Base-by-base conservation (phyloP, 1,284 basidiomycete species). In the Laetiporus sulphureus region DNA sequence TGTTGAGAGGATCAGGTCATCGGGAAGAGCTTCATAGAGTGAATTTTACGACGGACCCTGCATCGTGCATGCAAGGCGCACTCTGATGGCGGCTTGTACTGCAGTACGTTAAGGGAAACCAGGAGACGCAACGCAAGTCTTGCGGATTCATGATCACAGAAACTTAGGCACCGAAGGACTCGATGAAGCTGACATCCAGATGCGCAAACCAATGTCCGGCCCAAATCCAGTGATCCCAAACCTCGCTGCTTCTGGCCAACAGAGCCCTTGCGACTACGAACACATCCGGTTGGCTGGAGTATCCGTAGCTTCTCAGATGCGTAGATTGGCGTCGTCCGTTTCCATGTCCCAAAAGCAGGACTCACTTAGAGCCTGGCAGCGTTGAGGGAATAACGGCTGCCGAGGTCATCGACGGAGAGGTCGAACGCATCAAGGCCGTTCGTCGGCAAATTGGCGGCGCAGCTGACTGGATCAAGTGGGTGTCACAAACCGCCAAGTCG, bases 141-240 rank as follows among this genome's bases (percentile, higher is more conserved):
- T 32, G n/a, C 15, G 8, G 38, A 23, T n/a, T 5, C 25, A 13
- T n/a, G 25, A n/a, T n/a, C 19, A 23, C 48, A 80, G 79, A 19
- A 75, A 83, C 51, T 66, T 83, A 12, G 79, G 79, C 16, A 81
- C 79, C 2, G 79, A 83, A 57, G 79, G 78, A 2, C 77, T 78
- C 5, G 72, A 62, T 21, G 79, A 81, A 50, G 76, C 78, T 5
- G 78, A 83, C 53, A 62, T 82, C n/a, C 64, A 68, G 0, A 60
- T 83, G 30, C 68, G 78, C 20, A 74, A 74, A 48, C 79, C 76
- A 54, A 54, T 82, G 10, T 71, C 77, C 5, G 66, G 66, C 7
- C 63, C 68, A 6, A 57, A 68, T n/a, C 58, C 74, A 0, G 55
- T 82, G 38, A 73, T 77, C 13, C 70, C 74, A 29, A 79, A 0